phyloP scores from a whole-genome alignment of 176 grass and related monocot species.

The Aegilops umbellulata region DNA sequence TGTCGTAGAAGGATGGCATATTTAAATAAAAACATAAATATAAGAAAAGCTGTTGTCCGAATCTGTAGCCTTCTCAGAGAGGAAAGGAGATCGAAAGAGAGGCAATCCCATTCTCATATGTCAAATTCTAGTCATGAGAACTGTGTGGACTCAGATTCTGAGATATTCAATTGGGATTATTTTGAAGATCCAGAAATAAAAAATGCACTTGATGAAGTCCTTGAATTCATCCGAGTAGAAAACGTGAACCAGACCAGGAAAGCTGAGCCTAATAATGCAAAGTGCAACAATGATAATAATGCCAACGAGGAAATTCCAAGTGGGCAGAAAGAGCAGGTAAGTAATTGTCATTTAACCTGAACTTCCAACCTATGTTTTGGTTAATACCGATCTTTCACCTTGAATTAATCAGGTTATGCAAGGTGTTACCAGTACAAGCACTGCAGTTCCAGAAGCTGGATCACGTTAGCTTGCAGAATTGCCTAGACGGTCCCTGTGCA shows the following conservation, averaged over 20 bases:
- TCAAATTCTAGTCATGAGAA: constrained; percentile 29
- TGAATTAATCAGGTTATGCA: constrained; percentile 37
- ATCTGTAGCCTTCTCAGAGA: constrained; percentile 72
- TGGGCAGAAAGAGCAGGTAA: constrained; percentile 43
- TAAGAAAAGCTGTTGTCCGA: constrained; percentile 60
- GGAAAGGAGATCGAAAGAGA: constrained; percentile 39
- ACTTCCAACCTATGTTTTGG: background rate
- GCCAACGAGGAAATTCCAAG: constrained; percentile 14
- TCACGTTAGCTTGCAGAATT: constrained; percentile 22
- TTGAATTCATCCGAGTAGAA: constrained; percentile 69
- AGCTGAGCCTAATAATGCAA: constrained; percentile 36
- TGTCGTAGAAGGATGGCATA: constrained; percentile 76
- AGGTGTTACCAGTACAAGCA: constrained; percentile 22
- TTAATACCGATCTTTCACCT: background rate
- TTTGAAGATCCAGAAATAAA: constrained; percentile 81
- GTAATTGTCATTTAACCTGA: constrained; percentile 29
- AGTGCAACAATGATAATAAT: constrained; percentile 29
- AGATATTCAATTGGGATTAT: constrained; percentile 72
- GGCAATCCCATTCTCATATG: constrained; percentile 34
- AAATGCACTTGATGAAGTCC: constrained; percentile 70
- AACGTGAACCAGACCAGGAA: constrained; percentile 63
- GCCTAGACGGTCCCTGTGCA: background rate
- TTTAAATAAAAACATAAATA: constrained; percentile 64
- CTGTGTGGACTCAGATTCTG: constrained; percentile 33
- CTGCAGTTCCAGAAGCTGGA: constrained; percentile 30